Base-by-base conservation (phyloP, 2,329 filamentous ascomycete species). In the Hypoxylon rubiginosum region DNA sequence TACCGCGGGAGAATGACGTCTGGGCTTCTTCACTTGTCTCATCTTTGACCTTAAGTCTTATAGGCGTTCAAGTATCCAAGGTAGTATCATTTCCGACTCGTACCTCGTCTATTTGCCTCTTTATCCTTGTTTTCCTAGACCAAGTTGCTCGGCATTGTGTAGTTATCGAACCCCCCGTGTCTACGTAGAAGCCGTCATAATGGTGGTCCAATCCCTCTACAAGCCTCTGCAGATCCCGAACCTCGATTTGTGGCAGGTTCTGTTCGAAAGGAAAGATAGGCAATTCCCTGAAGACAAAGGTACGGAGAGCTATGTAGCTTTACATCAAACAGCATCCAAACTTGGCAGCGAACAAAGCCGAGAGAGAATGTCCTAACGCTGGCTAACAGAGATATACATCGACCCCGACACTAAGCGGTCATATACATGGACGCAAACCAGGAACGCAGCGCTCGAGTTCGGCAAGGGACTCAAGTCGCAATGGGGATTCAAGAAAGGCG, bases 401-500 rank as follows among this genome's bases (percentile, higher is more conserved):
- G 93, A 97, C 79, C 87, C 88, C 64, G 89, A 92, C 67, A 92
- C 92, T 2, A 83, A 85, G 56, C 82, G 83, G 48, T 82, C 80
- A 19, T 93, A 97, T 79, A 97, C 90, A 49, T 94, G 88, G 77
- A 83, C 84, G 32, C 84, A 93, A 68, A 81, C 92, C 61, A 90
- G 87, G 72, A 82, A 83, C 66, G 83, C 87, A 15, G 91, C 93
- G 0, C 80, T 89, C 41, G 86, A 89, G n/a, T 97, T 97, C 71
- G 94, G 93, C 54, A 89, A 90, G 69, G 94, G 92, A 0, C 85
- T 98, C 19, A 90, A 89, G 74, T 87, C 90, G 26, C 79, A 84
- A 21, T 95, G 90, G 86, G 85, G 89, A 53, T 97, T 94, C 91
- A 85, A 89, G 72, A 94, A 91, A 76, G 92, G 92, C 73, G 92